phyloP scores from a whole-genome alignment of 805 yeast genomes.

The Yarrowia deformans region DNA sequence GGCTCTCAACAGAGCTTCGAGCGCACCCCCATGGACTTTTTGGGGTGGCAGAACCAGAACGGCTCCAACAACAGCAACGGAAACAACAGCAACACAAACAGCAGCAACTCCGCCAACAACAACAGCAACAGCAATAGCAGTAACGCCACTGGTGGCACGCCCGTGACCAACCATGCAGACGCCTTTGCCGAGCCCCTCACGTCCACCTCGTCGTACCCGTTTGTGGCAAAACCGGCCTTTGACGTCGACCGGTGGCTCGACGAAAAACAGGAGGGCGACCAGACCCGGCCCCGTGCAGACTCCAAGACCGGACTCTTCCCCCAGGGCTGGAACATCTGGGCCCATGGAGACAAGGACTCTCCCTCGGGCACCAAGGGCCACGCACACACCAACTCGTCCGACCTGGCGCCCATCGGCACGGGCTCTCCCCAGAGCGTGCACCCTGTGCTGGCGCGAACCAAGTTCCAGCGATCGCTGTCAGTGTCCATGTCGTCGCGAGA shows the following conservation, averaged over 20 bases:
- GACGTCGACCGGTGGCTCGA: conserved; percentile 36
- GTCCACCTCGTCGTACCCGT: conserved; percentile 38
- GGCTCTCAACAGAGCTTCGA: conserved; percentile 33
- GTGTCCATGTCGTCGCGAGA: conserved; percentile 35
- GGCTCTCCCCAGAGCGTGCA: conserved; percentile 36
- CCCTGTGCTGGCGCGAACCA: conserved; percentile 28
- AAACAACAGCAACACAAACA: background rate
- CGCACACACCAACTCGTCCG: conserved; percentile 29
- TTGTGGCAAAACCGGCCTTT: conserved; percentile 33
- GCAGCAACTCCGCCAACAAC: conserved; percentile 21
- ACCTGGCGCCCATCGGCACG: conserved; percentile 32
- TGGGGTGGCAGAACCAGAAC: conserved; percentile 30
- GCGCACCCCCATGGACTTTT: conserved; percentile 35
- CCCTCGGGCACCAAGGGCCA: conserved; percentile 12
- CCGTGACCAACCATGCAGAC: conserved; percentile 15
- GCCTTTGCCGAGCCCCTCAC: conserved; percentile 38
- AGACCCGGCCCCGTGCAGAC: conserved; percentile 23
- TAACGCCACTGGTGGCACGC: background rate
- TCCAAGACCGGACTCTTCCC: conserved; percentile 30
- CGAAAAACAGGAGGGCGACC: conserved; percentile 14
- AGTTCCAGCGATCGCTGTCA: conserved; percentile 37
- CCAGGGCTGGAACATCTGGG: conserved; percentile 39
- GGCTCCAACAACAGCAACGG: background rate
- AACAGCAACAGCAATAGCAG: background rate
- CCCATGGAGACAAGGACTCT: conserved; percentile 34